These are phyloP conservation scores for Litchi chinensis DNA, from an alignment of 345 rosid species.

Conservation along the genomic window DNA sequence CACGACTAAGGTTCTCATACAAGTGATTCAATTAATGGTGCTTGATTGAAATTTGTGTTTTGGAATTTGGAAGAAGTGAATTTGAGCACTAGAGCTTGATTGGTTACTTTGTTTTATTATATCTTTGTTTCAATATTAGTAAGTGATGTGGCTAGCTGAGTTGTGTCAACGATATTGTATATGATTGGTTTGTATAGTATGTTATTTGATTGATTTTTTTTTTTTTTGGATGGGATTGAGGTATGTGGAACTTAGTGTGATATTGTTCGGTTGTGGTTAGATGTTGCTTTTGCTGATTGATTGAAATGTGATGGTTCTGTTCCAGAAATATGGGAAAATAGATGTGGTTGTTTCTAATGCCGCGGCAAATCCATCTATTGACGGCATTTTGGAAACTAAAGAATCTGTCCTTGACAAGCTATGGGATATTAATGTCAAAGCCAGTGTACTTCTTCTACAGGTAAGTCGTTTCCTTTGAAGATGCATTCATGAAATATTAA, in stretches of 20 bases:
- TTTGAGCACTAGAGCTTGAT: not conserved
- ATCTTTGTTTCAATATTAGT: not conserved
- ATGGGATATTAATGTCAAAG: constrained; percentile 89
- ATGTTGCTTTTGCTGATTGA: not conserved
- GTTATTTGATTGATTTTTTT: not conserved
- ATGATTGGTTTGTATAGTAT: not conserved
- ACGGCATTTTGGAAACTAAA: constrained; percentile 56
- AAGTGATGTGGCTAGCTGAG: not conserved
- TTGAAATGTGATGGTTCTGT: constrained; percentile 7
- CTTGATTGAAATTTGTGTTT: not conserved
- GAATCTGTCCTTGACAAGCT: constrained; percentile 79
- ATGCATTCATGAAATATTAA: not conserved
- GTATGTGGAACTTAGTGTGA: not conserved
- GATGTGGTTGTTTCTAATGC: constrained; percentile 83
- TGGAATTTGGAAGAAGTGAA: not conserved
- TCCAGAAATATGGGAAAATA: constrained; percentile 78
- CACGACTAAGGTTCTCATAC: not conserved
- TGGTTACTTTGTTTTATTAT: not conserved
- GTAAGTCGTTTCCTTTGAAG: constrained; percentile 29
- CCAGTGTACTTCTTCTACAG: constrained; percentile 68
- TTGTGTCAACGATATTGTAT: not conserved
- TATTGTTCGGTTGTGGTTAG: not conserved
- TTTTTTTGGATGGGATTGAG: not conserved
- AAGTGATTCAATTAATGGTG: not conserved
- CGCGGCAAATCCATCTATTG: constrained; percentile 77